Evolutionary conservation across 352 stramenopile species (phyloP), one percentile per base, ranked within the genome.

Genomic region (Phytopythium aichiense): DNA sequence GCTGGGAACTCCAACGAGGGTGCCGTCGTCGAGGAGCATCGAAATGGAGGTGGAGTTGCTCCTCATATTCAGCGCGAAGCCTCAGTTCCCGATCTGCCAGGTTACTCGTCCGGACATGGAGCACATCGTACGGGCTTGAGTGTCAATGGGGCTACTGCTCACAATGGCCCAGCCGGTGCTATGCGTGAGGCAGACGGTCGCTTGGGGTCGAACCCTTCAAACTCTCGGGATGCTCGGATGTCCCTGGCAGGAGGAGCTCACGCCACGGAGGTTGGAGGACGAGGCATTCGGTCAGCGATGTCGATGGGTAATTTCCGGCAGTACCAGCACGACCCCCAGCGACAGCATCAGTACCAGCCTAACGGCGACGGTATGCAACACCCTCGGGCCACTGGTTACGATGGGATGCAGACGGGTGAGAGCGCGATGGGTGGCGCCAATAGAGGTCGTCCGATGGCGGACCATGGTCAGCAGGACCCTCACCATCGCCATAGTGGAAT

Each of bases 281-380:
- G 45, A 45, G 55, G 55, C 42, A 71, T 92, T 55, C 74, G 85
- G 30, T 81, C 83, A 25, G 74, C 78, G 8, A 68, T 82, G 38
- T 94, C 85, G 4, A 78, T 94, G 16, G 85, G 81, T 1, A 92
- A 94, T 46, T 90, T 92, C n/a, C 74, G 76, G 11, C 71, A 76
- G 56, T 88, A 87, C 54, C 72, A 86, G 64, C 72, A 88, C 5
- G 80, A 89, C 3, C 72, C 79, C 31, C 67, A 74, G 9, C 67
- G 65, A 56, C 61, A 61, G 7, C 28, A 51, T 50, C 46, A 25
- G 9, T 35, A 35, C 53, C 53, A 46, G 13, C 25, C 53, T 4
- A 49, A 37, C 12, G 35, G 35, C 23, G 63, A 59, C 18, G 38
- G 23, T 33, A 20, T 55, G 35, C 56, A 60, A 11, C 53, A 60